Evolutionary conservation across 1,139 yeast genomes (phyloP).

Genomic region (Yamadazyma diddensiae): DNA sequence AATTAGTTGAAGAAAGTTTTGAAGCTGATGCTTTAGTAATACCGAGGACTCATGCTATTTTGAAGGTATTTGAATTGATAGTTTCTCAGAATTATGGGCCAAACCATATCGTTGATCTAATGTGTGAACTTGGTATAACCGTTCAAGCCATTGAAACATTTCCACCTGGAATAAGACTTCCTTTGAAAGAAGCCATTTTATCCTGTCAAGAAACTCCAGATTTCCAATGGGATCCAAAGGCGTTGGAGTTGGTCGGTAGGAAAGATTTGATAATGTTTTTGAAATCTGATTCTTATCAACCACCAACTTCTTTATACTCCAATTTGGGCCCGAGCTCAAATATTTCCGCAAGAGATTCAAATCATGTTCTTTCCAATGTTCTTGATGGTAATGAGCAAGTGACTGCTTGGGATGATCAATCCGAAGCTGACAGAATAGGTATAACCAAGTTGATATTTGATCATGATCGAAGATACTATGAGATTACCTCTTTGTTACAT

Average conservation of each 20-base stretch:
- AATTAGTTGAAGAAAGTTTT: slow-evolving; percentile 63
- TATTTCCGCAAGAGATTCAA: slow-evolving; percentile 38
- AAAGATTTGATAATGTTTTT: slow-evolving; percentile 52
- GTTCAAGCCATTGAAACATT: slow-evolving; percentile 58
- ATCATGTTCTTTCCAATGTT: slow-evolving; percentile 44
- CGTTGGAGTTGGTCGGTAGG: slow-evolving; percentile 62
- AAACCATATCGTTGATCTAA: slow-evolving; percentile 53
- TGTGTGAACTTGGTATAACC: slow-evolving; percentile 55
- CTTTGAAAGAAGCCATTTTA: slow-evolving; percentile 59
- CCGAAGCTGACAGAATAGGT: slow-evolving; percentile 63
- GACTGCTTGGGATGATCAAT: slow-evolving; percentile 64
- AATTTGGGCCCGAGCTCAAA: slow-evolving; percentile 9
- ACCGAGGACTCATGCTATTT: slow-evolving; percentile 59
- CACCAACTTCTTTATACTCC: slow-evolving; percentile 18
- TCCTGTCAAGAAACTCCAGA: slow-evolving; percentile 56
- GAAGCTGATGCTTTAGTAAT: slow-evolving; percentile 57
- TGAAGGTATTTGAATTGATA: slow-evolving; percentile 60
- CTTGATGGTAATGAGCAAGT: slow-evolving; percentile 47
- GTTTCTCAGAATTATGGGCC: slow-evolving; percentile 53
- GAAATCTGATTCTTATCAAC: slow-evolving; percentile 15
- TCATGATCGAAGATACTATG: slow-evolving; percentile 75
- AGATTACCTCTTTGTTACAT: slow-evolving; percentile 68
- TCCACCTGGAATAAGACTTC: slow-evolving; percentile 70
- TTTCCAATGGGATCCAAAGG: slow-evolving; percentile 46
- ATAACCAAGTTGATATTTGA: slow-evolving; percentile 74